Conservation (phyloP, 139 green algal genomes). For the Tetradesmus obliquus region DNA sequence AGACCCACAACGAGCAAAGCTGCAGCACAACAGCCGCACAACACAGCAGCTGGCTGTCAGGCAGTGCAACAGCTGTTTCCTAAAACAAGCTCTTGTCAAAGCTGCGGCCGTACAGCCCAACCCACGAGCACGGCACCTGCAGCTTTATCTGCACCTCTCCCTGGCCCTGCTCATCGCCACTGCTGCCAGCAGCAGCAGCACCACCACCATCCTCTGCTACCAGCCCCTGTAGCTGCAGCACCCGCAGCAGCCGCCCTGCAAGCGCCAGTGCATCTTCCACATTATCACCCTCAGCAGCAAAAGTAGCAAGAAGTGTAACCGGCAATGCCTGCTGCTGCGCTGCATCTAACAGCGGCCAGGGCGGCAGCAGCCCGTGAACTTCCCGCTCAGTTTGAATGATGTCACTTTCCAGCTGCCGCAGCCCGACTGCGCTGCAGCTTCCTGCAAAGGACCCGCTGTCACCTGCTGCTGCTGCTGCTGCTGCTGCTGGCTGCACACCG, state of each 20-base stretch:
- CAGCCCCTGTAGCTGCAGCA: conserved; percentile 38
- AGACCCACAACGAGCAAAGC: too few species aligned
- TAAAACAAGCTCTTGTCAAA: conserved; percentile 9
- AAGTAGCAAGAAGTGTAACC: conserved; percentile 55
- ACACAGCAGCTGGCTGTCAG: too few species aligned
- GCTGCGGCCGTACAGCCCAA: conserved; percentile 47
- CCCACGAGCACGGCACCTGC: conserved; percentile 51
- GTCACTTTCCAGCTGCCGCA: conserved; percentile 51
- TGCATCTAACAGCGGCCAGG: conserved; percentile 68
- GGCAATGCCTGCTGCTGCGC: conserved; percentile 11
- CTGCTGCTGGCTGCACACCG: too few species aligned
- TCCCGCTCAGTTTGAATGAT: conserved; percentile 49
- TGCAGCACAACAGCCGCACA: neutral
- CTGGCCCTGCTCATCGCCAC: neutral
- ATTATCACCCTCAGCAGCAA: conserved; percentile 76
- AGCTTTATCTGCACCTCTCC: neutral
- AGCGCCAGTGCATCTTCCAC: conserved; percentile 57
- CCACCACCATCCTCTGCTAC: neutral
- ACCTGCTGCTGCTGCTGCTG: neutral
- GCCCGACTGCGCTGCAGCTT: conserved; percentile 5
- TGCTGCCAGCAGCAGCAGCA: conserved; percentile 15
- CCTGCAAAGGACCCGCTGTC: neutral
- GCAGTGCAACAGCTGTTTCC: too few species aligned
- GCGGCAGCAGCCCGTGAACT: conserved; percentile 58
- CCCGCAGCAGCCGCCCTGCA: conserved; percentile 22